Evolutionary conservation across 2,329 filamentous ascomycete genomes (phyloP).

Genomic region (Apiospora rasikravindrae): DNA sequence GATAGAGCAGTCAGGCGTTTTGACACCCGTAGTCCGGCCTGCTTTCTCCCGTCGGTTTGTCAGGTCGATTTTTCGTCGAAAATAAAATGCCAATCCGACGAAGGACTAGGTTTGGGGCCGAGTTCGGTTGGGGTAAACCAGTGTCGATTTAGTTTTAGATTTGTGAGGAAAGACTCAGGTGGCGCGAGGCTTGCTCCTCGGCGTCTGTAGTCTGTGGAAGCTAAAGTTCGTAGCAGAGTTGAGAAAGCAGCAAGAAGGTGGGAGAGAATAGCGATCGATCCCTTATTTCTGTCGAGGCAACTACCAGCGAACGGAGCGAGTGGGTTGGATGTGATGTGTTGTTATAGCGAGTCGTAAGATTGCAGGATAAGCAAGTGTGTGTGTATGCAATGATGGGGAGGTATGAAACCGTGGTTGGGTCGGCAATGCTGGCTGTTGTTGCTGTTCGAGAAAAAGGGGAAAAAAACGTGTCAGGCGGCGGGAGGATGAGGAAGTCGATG

Average conservation of each 20-base stretch:
- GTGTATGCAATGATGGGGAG: neutral
- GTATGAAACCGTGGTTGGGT: slow-evolving; percentile 4
- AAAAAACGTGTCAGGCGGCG: slow-evolving; percentile 10
- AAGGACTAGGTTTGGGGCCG: neutral
- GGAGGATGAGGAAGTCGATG: slow-evolving; percentile 16
- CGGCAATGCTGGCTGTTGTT: slow-evolving; percentile 5
- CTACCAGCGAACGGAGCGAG: neutral
- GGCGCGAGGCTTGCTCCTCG: slow-evolving; percentile 1
- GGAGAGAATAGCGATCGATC: neutral
- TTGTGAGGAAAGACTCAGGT: slow-evolving; percentile 7
- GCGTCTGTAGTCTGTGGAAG: slow-evolving; percentile 2
- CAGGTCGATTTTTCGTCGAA: neutral
- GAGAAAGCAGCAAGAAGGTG: neutral
- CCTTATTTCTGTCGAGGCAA: neutral
- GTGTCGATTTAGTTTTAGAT: neutral
- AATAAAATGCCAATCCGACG: neutral
- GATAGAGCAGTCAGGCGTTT: neutral
- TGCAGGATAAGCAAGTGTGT: neutral
- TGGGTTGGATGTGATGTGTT: neutral
- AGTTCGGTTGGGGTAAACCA: neutral
- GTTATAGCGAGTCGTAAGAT: slow-evolving; percentile 7
- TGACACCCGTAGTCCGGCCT: neutral
- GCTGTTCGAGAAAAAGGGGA: neutral
- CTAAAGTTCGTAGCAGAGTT: slow-evolving; percentile 2
- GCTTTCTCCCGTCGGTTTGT: neutral